These are phyloP conservation scores for Naganishia cerealis DNA, from an alignment of 1,284 basidiomycete species.

Conservation along the genomic window DNA sequence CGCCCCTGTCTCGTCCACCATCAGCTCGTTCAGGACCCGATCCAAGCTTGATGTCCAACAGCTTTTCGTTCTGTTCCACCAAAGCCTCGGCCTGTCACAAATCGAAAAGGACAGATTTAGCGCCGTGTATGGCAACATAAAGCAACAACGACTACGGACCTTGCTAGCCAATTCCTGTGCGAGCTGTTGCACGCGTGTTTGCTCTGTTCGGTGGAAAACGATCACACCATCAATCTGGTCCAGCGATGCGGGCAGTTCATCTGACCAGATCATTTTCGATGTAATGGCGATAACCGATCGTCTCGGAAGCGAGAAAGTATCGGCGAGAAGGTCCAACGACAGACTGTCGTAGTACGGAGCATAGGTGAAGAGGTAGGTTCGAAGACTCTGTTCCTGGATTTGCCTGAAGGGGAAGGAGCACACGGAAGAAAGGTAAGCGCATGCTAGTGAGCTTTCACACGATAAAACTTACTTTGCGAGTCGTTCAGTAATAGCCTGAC, in stretches of 20 bases:
- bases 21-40: constrained; percentile 60
- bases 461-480: constrained; percentile 70
- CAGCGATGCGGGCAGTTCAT: constrained; percentile 88
- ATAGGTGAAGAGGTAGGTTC: constrained; percentile 98
- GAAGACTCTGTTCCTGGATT: constrained; percentile 95
- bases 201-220: constrained; percentile 85
- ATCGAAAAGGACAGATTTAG: neutral
- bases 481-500: constrained; percentile 86
- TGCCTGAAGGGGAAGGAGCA: constrained; percentile 59
- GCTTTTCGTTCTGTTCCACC: constrained; percentile 95
- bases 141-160: constrained; percentile 40
- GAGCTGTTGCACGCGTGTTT: constrained; percentile 83
- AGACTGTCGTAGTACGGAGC: constrained; percentile 90
- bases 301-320: constrained; percentile 80
- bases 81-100: constrained; percentile 62
- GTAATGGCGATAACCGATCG: constrained; percentile 85
- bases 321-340: constrained; percentile 79
- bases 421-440: constrained; percentile 20
- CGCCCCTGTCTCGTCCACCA: constrained; percentile 42
- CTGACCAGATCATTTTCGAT: constrained; percentile 98
- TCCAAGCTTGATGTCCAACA: constrained; percentile 84
- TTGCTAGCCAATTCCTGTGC: constrained; percentile 86
- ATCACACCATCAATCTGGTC: constrained; percentile 84
- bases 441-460: too few species aligned
- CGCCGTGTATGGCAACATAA: too few species aligned